Evolutionary conservation across 352 stramenopile species (phyloP).

Genomic region (Pythium coloratum): DNA sequence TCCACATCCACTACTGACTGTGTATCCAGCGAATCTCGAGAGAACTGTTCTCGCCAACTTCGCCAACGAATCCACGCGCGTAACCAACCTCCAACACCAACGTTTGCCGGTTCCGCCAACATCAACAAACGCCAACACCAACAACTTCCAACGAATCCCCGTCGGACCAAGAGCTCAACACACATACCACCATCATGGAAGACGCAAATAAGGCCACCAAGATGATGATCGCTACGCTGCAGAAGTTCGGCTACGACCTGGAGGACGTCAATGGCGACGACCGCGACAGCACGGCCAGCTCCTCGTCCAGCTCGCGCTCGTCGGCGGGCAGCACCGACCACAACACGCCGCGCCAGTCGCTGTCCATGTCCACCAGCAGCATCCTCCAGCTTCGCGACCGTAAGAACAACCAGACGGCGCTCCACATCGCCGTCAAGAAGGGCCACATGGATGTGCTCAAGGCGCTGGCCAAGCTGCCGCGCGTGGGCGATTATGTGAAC

Average conservation of each 20-base stretch:
- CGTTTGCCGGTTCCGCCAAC: background rate
- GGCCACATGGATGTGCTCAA: conserved; percentile 78
- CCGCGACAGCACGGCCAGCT: conserved; percentile 19
- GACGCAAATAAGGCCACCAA: conserved; percentile 57
- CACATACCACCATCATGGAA: conserved; percentile 29
- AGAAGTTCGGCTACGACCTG: conserved; percentile 86
- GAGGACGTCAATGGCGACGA: conserved; percentile 28
- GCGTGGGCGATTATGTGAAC: conserved; percentile 70
- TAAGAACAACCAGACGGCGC: conserved; percentile 85
- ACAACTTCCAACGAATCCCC: background rate
- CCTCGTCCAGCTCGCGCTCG: conserved; percentile 37
- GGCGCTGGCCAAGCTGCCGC: conserved; percentile 76
- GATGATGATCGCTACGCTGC: conserved; percentile 75
- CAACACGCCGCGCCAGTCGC: conserved; percentile 17
- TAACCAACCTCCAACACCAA: conserved; percentile 3
- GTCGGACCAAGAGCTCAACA: background rate
- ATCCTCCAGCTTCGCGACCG: conserved; percentile 77
- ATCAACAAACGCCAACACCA: conserved; percentile 1
- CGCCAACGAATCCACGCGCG: background rate
- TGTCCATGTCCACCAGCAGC: conserved; percentile 41
- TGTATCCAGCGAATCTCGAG: conserved; percentile 1
- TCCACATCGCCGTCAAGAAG: conserved; percentile 85
- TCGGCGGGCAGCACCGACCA: conserved; percentile 21
- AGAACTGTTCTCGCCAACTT: background rate
- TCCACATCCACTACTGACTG: background rate